Percentiles rank a stretch among this genome's conserved stretches.
These are phyloP conservation scores for Phytophthora vignae DNA, from an alignment of 352 stramenopile species.

Conservation along the genomic window DNA sequence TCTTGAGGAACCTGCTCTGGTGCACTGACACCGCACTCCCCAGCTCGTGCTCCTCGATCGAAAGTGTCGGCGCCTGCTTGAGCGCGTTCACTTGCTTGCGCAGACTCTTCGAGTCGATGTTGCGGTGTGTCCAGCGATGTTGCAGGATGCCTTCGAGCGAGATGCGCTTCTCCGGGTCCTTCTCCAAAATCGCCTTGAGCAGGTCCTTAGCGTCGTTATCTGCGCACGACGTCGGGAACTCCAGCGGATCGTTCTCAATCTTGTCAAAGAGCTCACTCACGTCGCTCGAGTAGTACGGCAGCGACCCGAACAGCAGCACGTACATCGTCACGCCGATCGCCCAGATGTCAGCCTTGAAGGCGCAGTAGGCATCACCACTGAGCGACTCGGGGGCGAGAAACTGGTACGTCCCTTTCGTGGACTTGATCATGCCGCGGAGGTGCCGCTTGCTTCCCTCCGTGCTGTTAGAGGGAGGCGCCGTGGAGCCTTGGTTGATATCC, in stretches of 20 bases:
- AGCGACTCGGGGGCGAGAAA: constrained; percentile 78
- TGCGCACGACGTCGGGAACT: constrained; percentile 54
- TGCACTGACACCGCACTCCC: constrained; percentile 63
- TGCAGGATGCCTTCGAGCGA: constrained; percentile 68
- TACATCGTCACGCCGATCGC: constrained; percentile 93
- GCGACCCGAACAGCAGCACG: constrained; percentile 83
- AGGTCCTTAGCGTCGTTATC: constrained; percentile 76
- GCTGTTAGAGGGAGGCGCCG: constrained; percentile 1
- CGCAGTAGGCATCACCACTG: constrained; percentile 72
- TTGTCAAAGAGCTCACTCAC: constrained; percentile 91
- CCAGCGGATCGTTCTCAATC: constrained; percentile 72
- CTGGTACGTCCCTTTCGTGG: constrained; percentile 82
- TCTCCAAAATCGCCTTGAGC: constrained; percentile 74
- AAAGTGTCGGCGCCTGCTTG: constrained; percentile 45
- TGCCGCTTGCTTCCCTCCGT: constrained; percentile 8
- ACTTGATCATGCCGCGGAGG: constrained; percentile 59
- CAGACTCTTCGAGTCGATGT: constrained; percentile 62
- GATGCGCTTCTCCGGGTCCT: constrained; percentile 76
- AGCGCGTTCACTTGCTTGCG: constrained; percentile 51
- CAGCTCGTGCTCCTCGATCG: constrained; percentile 56
- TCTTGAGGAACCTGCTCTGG: constrained; percentile 51
- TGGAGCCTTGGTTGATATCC: constrained; percentile 42
- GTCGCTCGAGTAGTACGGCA: constrained; percentile 92
- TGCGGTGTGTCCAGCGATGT: constrained; percentile 79
- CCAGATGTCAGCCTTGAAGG: constrained; percentile 92